phyloP scores from a whole-genome alignment of 2,329 filamentous ascomycete genomes.

The Helotiales sp. region DNA sequence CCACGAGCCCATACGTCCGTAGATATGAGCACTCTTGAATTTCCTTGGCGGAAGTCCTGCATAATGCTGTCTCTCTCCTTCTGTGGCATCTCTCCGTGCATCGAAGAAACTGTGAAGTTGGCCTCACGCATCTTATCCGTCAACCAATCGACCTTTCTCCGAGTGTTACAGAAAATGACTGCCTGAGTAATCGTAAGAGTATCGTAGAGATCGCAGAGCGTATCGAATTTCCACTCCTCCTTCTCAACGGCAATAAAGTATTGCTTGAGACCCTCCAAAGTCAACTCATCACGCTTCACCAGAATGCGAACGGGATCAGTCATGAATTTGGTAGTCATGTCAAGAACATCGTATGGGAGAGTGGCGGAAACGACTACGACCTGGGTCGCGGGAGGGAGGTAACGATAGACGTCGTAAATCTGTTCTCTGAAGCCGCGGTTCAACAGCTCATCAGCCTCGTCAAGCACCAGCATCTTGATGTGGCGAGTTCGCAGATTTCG shows the following conservation, averaged over 20 bases:
- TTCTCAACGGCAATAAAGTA: conserved; percentile 99
- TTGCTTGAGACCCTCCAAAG: conserved; percentile 95
- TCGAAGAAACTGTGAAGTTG: conserved; percentile 97
- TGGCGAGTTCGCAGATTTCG: conserved; percentile 74
- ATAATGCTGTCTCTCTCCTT: conserved; percentile 98
- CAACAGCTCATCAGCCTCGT: conserved; percentile 79
- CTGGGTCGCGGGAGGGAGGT: conserved; percentile 93
- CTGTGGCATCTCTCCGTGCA: conserved; percentile 99
- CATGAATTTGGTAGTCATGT: conserved; percentile 99
- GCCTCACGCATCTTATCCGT: conserved; percentile 99
- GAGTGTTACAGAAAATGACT: conserved; percentile 99
- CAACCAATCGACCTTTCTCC: conserved; percentile 98
- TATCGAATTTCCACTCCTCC: conserved; percentile 99
- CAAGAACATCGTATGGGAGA: conserved; percentile 94
- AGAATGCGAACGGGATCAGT: conserved; percentile 95
- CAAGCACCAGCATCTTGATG: conserved; percentile 80
- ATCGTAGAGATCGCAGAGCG: conserved; percentile 97
- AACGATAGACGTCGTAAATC: conserved; percentile 98
- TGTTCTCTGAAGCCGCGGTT: conserved; percentile 97
- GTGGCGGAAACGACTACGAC: conserved; percentile 98
- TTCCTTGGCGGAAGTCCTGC: conserved; percentile 97
- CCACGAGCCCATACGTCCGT: conserved; percentile 98
- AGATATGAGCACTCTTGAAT: conserved; percentile 93
- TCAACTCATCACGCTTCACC: conserved; percentile 98
- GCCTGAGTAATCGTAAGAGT: conserved; percentile 98